A percentile compares a stretch with the other conserved stretches of the same genome.
phyloP scores from a whole-genome alignment of 495 filamentous ascomycete species.

The Daldinia decipiens region DNA sequence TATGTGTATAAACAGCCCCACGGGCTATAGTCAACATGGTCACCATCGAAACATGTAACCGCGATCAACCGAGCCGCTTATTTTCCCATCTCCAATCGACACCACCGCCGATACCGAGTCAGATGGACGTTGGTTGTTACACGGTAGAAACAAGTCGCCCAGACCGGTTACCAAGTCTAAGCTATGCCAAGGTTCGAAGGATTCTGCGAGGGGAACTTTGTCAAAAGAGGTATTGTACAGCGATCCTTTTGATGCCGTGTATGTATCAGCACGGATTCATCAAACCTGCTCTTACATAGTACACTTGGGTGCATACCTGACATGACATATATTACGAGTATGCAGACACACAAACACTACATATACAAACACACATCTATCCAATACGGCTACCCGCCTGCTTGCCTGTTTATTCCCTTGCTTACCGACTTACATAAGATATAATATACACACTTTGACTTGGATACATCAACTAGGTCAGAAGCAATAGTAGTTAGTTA shows the following conservation, averaged over 20 bases:
- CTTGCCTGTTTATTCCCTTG: neutral
- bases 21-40: no score
- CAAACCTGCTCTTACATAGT: no score
- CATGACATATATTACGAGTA: no score
- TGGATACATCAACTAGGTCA: no score
- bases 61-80: neutral
- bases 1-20: no score
- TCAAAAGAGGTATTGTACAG: neutral
- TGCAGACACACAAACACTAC: no score
- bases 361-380: no score
- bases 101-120: neutral
- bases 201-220: neutral
- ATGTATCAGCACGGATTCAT: no score
- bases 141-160: neutral
- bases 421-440: no score
- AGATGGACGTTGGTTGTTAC: neutral
- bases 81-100: neutral
- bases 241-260: neutral
- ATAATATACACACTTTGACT: no score
- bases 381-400: neutral
- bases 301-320: no score
- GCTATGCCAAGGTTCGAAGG: neutral
- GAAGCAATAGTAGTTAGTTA: no score
- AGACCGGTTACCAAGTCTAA: neutral
- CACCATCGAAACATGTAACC: neutral